Conservation (phyloP, 2,329 filamentous ascomycete genomes). For the Didymella arachidicola region DNA sequence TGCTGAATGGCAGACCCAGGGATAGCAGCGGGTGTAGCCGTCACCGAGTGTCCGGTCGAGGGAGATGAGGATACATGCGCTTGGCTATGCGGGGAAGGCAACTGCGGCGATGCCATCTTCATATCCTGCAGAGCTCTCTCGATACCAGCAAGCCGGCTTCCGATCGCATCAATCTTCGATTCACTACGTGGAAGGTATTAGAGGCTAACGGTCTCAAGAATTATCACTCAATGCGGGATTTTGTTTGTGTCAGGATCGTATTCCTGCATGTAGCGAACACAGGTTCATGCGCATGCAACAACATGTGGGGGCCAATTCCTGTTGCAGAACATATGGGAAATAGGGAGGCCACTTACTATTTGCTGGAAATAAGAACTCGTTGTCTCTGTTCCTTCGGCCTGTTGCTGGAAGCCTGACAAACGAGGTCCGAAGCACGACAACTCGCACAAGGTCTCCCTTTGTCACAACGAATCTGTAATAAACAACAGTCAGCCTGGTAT, state of each 20-base stretch:
- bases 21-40: conserved; percentile 37
- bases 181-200: conserved; percentile 37
- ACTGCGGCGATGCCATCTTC: conserved; percentile 2
- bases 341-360: conserved; percentile 44
- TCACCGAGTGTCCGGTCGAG: conserved; percentile 37
- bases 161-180: conserved; percentile 50
- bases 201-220: neutral
- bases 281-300: neutral
- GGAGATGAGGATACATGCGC: conserved; percentile 3
- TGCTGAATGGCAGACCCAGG: conserved; percentile 42
- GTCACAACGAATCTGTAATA: conserved; percentile 40
- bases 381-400: conserved; percentile 29
- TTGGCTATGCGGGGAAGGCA: conserved; percentile 1
- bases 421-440: conserved; percentile 44
- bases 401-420: conserved; percentile 46
- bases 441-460: conserved; percentile 47
- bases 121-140: conserved; percentile 34
- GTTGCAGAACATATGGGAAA: neutral
- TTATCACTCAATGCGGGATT: neutral
- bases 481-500: neutral
- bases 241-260: neutral
- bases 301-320: no score
- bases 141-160: conserved; percentile 36
- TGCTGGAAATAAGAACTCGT: conserved; percentile 48
- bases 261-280: neutral